Evolutionary conservation across 495 filamentous ascomycete genomes (phyloP).

Genomic region (Penicillium parvum): DNA sequence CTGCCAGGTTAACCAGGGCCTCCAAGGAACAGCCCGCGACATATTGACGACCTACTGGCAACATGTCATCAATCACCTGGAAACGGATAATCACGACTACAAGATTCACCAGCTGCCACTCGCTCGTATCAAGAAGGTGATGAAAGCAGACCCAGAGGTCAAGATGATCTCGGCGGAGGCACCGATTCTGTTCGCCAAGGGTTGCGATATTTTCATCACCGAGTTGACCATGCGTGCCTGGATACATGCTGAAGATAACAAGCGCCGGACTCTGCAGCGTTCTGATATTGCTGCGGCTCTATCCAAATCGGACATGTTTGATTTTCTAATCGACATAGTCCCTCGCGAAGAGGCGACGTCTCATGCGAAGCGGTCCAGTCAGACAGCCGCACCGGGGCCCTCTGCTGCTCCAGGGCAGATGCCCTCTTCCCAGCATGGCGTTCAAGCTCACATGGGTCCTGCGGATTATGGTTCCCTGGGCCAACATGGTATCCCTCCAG

Average conservation of each 20-base stretch:
- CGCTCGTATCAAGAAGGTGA: conserved; percentile 98
- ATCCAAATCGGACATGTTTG: conserved; percentile 98
- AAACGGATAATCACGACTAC: conserved; percentile 94
- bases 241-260: conserved; percentile 99
- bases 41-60: conserved; percentile 99
- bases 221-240: conserved; percentile 99
- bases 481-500: conserved; percentile 59
- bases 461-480: conserved; percentile 60
- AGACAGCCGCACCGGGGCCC: conserved; percentile 48
- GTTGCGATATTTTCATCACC: conserved; percentile 99
- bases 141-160: conserved; percentile 98
- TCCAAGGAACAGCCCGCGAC: conserved; percentile 88
- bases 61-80: conserved; percentile 90
- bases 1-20: conserved; percentile 83
- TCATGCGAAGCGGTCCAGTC: conserved; percentile 72
- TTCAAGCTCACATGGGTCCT: conserved; percentile 60
- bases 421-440: conserved; percentile 55
- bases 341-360: conserved; percentile 86
- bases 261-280: conserved; percentile 88
- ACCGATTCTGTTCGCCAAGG: conserved; percentile 96
- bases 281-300: conserved; percentile 94
- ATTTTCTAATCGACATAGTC: conserved; percentile 98
- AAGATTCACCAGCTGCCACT: conserved; percentile 94
- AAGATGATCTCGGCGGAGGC: conserved; percentile 99
- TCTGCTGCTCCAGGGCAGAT: conserved; percentile 50